Evolutionary conservation across 2,329 filamentous ascomycete species (phyloP).

Genomic region (Fusarium globosum): DNA sequence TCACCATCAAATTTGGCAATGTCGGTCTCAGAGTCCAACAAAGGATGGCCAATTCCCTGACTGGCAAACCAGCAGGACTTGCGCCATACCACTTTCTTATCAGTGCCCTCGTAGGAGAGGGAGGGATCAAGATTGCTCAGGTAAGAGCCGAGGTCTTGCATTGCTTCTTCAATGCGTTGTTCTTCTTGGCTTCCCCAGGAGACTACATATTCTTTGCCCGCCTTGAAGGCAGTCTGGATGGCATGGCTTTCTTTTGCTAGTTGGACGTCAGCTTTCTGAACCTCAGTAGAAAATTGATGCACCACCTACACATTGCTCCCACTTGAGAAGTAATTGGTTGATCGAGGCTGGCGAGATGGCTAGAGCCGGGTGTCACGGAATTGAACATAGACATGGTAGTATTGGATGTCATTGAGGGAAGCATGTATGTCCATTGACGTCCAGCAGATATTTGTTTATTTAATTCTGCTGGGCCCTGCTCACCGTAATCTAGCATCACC

Average conservation of each 20-base stretch:
- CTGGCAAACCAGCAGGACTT: conserved; percentile 26
- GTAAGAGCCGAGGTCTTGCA: conserved; percentile 12
- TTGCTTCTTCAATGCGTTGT: conserved; percentile 2
- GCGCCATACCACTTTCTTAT: conserved; percentile 22
- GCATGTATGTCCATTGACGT: background rate
- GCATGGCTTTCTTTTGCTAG: background rate
- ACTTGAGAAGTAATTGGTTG: background rate
- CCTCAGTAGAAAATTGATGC: accelerated
- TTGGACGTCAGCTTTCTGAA: accelerated
- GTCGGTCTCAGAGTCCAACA: background rate
- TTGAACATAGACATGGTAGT: background rate
- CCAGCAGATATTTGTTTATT: background rate
- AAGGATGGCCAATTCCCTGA: conserved; percentile 11
- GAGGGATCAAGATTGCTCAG: conserved; percentile 8
- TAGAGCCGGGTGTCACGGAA: background rate
- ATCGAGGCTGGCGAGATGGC: background rate
- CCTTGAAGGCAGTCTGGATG: background rate
- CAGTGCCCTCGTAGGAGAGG: conserved; percentile 18
- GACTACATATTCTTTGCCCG: conserved; percentile 16
- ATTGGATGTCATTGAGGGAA: background rate
- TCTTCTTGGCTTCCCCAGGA: conserved; percentile 10
- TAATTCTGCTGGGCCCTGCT: background rate
- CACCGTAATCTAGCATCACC: background rate
- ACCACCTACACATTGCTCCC: background rate
- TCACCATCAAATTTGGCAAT: conserved; percentile 22